Conservation (phyloP, 2,329 filamentous ascomycete species). For the Hypoxylon sp. region DNA sequence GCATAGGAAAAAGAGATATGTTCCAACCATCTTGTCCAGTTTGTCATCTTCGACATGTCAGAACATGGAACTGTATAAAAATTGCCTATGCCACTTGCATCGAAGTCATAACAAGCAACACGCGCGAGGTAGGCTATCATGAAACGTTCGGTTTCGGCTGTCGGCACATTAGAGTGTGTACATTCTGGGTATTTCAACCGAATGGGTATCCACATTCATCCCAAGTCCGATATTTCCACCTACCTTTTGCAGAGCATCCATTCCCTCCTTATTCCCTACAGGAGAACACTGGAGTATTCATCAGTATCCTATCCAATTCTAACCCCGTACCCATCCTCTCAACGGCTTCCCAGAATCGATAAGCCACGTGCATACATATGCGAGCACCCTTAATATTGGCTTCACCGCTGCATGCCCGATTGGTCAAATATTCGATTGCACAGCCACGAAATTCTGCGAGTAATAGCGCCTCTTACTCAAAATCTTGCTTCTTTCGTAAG, state of each 20-base stretch:
- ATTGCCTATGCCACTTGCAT: slow-evolving; percentile 6
- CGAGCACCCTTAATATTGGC: slow-evolving; percentile 37
- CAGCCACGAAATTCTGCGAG: slow-evolving; percentile 26
- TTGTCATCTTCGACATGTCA: slow-evolving; percentile 12
- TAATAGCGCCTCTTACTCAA: not conserved
- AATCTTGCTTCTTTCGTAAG: slow-evolving; percentile 7
- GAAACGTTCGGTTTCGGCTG: slow-evolving; percentile 6
- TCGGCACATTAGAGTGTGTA: slow-evolving; percentile 5
- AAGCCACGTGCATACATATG: slow-evolving; percentile 32
- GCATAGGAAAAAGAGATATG: slow-evolving; percentile 4
- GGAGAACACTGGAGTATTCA: too few species aligned
- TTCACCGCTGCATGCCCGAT: slow-evolving; percentile 18
- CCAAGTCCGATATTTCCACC: not conserved
- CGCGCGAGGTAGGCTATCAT: slow-evolving; percentile 17
- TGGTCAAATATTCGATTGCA: slow-evolving; percentile 25
- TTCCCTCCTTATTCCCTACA: not conserved
- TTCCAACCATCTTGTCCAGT: slow-evolving; percentile 2
- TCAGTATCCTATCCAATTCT: not conserved
- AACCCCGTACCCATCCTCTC: slow-evolving; percentile 14
- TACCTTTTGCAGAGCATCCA: slow-evolving; percentile 16
- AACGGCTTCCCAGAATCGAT: slow-evolving; percentile 22
- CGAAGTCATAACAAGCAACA: slow-evolving; percentile 15
- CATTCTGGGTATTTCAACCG: not conserved
- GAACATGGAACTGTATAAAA: not conserved
- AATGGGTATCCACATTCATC: not conserved